phyloP scores from a whole-genome alignment of 177 flowering plant genomes.

The Telopea speciosissima region DNA sequence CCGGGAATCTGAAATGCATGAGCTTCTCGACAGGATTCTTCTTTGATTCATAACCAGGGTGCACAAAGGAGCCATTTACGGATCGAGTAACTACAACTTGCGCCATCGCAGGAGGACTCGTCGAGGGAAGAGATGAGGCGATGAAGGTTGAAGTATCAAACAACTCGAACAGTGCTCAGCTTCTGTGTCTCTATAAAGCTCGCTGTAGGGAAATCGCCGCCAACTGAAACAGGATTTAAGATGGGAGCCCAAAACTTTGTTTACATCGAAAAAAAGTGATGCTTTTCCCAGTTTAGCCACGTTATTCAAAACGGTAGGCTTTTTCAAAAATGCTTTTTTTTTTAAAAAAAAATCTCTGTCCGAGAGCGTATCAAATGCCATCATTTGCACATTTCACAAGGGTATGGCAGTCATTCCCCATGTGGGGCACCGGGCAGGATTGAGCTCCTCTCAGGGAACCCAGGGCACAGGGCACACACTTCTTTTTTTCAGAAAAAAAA shows the following conservation, averaged over 20 bases:
- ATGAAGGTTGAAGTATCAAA: neutral
- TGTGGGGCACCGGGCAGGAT: too few species aligned
- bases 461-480: too few species aligned
- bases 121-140: neutral
- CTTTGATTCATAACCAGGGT: conserved; percentile 29
- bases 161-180: neutral
- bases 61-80: conserved; percentile 29
- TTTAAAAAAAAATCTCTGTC: too few species aligned
- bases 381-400: too few species aligned
- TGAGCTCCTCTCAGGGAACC: too few species aligned
- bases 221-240: conserved; percentile 8
- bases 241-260: conserved; percentile 9
- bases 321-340: too few species aligned
- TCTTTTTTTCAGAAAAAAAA: too few species aligned
- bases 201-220: conserved; percentile 12
- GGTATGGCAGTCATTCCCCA: too few species aligned
- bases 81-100: conserved; percentile 48
- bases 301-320: neutral
- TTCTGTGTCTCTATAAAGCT: neutral
- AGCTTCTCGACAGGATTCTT: conserved; percentile 38
- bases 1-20: conserved; percentile 28
- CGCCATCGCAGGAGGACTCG: conserved; percentile 37
- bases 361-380: too few species aligned
- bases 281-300: neutral
- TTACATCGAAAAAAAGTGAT: conserved; percentile 12